phyloP scores from a whole-genome alignment of 257 asterid species.

The Paraleonurus japonicus region DNA sequence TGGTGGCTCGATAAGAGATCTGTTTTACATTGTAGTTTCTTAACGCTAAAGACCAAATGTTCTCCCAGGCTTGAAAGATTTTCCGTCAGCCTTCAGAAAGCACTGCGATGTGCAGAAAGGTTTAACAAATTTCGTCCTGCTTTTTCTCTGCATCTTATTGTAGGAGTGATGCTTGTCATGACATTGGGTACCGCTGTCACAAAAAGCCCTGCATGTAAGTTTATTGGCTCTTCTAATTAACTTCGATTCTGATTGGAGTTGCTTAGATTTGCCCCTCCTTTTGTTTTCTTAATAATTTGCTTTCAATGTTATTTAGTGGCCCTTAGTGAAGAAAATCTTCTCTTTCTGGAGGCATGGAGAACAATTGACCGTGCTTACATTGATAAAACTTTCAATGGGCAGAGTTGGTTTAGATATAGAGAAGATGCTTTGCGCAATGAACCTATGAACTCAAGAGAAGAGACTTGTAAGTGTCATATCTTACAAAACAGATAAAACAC shows the following conservation, averaged over 20 bases:
- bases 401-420: conserved; percentile 97
- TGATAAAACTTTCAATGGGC: conserved; percentile 94
- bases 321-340: conserved; percentile 87
- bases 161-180: conserved; percentile 73
- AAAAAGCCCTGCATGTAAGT: conserved; percentile 67
- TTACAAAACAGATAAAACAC: conserved; percentile 6
- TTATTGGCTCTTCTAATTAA: conserved; percentile 1
- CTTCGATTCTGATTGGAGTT: neutral
- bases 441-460: conserved; percentile 92
- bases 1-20: conserved; percentile 41
- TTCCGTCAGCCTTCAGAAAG: conserved; percentile 31
- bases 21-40: conserved; percentile 28
- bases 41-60: conserved; percentile 32
- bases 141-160: conserved; percentile 40
- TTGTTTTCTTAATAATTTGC: conserved; percentile 10
- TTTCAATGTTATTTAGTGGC: conserved; percentile 55
- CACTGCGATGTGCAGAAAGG: conserved; percentile 28
- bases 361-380: conserved; percentile 92
- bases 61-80: conserved; percentile 34
- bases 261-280: neutral
- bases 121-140: conserved; percentile 33
- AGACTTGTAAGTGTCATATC: conserved; percentile 67
- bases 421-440: conserved; percentile 88
- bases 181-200: conserved; percentile 54
- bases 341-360: conserved; percentile 98